phyloP scores from a whole-genome alignment of 2,329 filamentous ascomycete species.

The Botrytis deweyae region DNA sequence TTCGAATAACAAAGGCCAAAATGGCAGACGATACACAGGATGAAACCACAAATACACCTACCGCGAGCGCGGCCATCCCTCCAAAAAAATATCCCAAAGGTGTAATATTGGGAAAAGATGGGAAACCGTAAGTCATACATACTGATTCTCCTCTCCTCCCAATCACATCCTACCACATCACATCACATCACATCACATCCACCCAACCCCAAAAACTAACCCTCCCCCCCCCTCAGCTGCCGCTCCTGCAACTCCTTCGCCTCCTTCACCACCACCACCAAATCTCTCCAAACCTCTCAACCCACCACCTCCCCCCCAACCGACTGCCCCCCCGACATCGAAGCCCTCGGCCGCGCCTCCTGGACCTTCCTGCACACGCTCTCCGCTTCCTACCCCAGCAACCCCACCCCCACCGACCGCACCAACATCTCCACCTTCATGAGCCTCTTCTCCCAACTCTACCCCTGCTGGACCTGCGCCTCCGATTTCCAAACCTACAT shows the following conservation, averaged over 20 bases:
- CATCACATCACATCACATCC: no score
- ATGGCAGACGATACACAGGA: slow-evolving; percentile 39
- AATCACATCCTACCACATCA: not conserved
- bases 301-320: slow-evolving; percentile 44
- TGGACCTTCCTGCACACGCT: slow-evolving; percentile 96
- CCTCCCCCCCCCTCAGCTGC: slow-evolving; percentile 52
- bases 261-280: slow-evolving; percentile 51
- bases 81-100: slow-evolving; percentile 63
- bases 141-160: not conserved
- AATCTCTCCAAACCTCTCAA: slow-evolving; percentile 34
- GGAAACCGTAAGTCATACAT: slow-evolving; percentile 68
- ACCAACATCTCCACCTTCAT: slow-evolving; percentile 77
- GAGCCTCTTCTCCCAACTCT: slow-evolving; percentile 76
- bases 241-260: slow-evolving; percentile 65
- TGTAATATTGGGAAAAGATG: slow-evolving; percentile 74
- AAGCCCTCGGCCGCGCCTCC: slow-evolving; percentile 77
- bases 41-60: slow-evolving; percentile 21
- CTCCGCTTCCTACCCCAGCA: slow-evolving; percentile 78
- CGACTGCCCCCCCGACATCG: slow-evolving; percentile 90
- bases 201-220: not conserved
- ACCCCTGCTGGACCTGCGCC: slow-evolving; percentile 95
- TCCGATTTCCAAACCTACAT: slow-evolving; percentile 88
- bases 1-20: not conserved
- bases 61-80: slow-evolving; percentile 22
- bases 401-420: slow-evolving; percentile 68